These are phyloP conservation scores for Striga asiatica DNA, from an alignment of 257 asterid genomes.

Conservation along the genomic window DNA sequence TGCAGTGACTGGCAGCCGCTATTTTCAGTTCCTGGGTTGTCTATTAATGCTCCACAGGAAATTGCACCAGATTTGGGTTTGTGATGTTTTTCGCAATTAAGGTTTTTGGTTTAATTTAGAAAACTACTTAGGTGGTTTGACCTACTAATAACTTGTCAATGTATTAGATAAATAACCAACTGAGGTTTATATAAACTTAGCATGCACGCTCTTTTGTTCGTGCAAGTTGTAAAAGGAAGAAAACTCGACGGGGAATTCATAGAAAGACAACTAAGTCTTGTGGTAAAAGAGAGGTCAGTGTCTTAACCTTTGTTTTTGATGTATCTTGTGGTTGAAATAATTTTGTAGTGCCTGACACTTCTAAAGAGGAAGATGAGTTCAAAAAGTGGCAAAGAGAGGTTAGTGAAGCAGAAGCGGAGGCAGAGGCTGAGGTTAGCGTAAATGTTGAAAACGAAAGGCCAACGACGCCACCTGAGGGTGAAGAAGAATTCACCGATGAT, in stretches of 20 bases:
- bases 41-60: conserved; percentile 24
- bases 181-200: too few species aligned
- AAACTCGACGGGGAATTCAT: too few species aligned
- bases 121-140: background rate
- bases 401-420: conserved; percentile 60
- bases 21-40: conserved; percentile 42
- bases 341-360: conserved; percentile 32
- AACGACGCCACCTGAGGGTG: conserved; percentile 89
- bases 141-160: too few species aligned
- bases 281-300: too few species aligned
- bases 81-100: background rate
- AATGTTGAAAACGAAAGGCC: conserved; percentile 68
- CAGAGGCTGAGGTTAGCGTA: conserved; percentile 28
- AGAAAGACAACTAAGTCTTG: too few species aligned
- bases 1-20: conserved; percentile 74
- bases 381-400: conserved; percentile 86
- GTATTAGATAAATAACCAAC: background rate
- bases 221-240: too few species aligned
- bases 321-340: too few species aligned
- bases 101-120: background rate
- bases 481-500: conserved; percentile 88
- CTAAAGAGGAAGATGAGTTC: conserved; percentile 74
- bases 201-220: too few species aligned
- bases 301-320: too few species aligned
- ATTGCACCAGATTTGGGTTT: conserved; percentile 37